Evolutionary conservation across 108 stramenopile genomes (phyloP), one percentile per base, ranked within the genome.

Genomic region (Cyclotella baltica): DNA sequence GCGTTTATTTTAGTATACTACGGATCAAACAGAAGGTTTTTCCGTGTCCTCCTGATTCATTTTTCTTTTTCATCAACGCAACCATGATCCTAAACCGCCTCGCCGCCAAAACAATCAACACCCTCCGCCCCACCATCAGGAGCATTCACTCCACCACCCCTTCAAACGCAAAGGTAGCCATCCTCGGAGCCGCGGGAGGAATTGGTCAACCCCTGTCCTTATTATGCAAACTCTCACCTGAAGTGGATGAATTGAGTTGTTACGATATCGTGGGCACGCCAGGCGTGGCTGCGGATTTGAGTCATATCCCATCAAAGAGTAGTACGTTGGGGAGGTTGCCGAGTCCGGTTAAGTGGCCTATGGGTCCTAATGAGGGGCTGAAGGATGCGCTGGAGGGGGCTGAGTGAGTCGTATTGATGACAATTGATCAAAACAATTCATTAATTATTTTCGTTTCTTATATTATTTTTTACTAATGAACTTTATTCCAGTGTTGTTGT

Each of bases 141-240:
- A 16, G 53, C 29, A 88, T 80, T 62, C 83, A 83, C 56, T 86
- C 88, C 55, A 83, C 88, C 16, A 2, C 91, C 61, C 48, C 86
- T 56, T 46, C 76, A 62, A 56, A 67, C n/a, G 88, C 87, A 50
- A 93, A 95, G 76, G 97, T 98, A 0, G 93, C 96, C 37, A 96
- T 98, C 52, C 86, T 97, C 25, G 98, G 98, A 56, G 99, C 99
- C 18, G 88, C 95, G 20, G 99, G 99, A 34, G 99, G 99, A 36
- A 99, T 99, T 75, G 99, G 99, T 16, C 98, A 99, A 75, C 98
- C 98, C 28, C 88, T 99, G 40, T 97, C 96, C 40, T 86, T 99
- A 68, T 87, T 99, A 25, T 91, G 98, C 81, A 99, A 99, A 81
- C 85, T 96, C 57, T 85, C 90, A 31, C 90, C 96, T 25, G 85